These are phyloP conservation scores for Scutellaria barbata DNA, from an alignment of 257 asterid genomes.

Conservation along the genomic window DNA sequence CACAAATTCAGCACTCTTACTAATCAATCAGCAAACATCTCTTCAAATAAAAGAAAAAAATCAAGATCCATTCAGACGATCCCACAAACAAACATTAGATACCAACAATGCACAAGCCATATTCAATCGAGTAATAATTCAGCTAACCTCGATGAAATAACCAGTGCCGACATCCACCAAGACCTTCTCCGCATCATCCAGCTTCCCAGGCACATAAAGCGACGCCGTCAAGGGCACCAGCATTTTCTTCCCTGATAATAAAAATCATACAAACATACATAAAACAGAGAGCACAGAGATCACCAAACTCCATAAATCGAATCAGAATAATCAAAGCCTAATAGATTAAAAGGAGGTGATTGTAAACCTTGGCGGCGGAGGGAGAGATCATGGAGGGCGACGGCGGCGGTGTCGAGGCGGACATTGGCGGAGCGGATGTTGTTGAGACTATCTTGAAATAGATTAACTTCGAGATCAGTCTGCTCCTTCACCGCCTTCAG, in stretches of 20 bases:
- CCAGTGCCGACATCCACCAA: constrained; percentile 97
- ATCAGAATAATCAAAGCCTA: background rate
- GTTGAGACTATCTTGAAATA: constrained; percentile 83
- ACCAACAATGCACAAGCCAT: background rate
- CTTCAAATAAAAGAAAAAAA: background rate
- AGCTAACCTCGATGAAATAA: constrained; percentile 79
- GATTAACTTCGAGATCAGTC: constrained; percentile 77
- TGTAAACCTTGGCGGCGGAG: constrained; percentile 71
- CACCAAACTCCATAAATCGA: background rate
- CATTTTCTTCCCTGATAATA: constrained; percentile 72
- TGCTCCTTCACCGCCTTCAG: constrained; percentile 80
- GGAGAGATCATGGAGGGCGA: constrained; percentile 83
- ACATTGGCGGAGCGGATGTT: constrained; percentile 82
- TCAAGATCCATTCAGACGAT: background rate
- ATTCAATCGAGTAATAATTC: background rate
- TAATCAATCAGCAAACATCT: background rate
- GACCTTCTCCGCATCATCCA: constrained; percentile 89
- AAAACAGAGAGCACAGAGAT: background rate
- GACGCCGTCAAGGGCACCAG: constrained; percentile 92
- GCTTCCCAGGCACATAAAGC: constrained; percentile 79
- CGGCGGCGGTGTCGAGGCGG: constrained; percentile 84
- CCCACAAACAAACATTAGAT: background rate
- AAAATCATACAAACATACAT: background rate
- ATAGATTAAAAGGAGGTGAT: background rate
- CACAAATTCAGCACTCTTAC: background rate